Percentiles rank a stretch among this genome's conserved stretches.
Evolutionary conservation across 768 basidiomycete species (phyloP).

Genomic region (Leccinum subgranulosum): DNA sequence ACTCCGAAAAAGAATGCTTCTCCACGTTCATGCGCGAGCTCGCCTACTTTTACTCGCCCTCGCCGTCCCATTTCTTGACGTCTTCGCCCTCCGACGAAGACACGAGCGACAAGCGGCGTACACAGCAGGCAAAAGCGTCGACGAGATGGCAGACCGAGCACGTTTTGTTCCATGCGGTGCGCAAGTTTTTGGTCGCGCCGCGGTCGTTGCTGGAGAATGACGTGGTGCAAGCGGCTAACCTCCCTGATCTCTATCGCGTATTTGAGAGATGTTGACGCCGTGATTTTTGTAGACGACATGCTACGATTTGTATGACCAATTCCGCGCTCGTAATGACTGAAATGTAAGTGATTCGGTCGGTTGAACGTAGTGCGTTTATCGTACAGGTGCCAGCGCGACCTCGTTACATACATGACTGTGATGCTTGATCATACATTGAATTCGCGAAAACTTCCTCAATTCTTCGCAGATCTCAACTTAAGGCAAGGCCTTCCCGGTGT

Average conservation of each 20-base stretch:
- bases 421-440: background rate
- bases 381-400: background rate
- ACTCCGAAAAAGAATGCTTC: slow-evolving; percentile 81
- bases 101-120: slow-evolving; percentile 37
- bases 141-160: slow-evolving; percentile 89
- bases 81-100: slow-evolving; percentile 31
- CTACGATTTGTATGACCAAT: background rate
- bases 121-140: slow-evolving; percentile 40
- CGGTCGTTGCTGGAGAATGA: slow-evolving; percentile 66
- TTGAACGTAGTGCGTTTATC: background rate
- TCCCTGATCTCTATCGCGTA: slow-evolving; percentile 91
- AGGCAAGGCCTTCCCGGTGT: slow-evolving; percentile 59
- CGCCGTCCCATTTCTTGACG: slow-evolving; percentile 15
- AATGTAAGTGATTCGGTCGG: background rate
- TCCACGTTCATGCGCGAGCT: slow-evolving; percentile 82
- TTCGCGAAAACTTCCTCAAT: background rate
- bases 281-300: background rate
- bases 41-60: slow-evolving; percentile 84
- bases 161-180: slow-evolving; percentile 82
- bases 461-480: slow-evolving; percentile 32
- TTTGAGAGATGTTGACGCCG: slow-evolving; percentile 83
- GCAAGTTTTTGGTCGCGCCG: slow-evolving; percentile 68
- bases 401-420: background rate
- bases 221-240: slow-evolving; percentile 82
- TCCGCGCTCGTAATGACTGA: background rate